Evolutionary conservation across 345 rosid genomes (phyloP), one percentile per base, ranked within the genome.

Genomic region (Camelina sativa): DNA sequence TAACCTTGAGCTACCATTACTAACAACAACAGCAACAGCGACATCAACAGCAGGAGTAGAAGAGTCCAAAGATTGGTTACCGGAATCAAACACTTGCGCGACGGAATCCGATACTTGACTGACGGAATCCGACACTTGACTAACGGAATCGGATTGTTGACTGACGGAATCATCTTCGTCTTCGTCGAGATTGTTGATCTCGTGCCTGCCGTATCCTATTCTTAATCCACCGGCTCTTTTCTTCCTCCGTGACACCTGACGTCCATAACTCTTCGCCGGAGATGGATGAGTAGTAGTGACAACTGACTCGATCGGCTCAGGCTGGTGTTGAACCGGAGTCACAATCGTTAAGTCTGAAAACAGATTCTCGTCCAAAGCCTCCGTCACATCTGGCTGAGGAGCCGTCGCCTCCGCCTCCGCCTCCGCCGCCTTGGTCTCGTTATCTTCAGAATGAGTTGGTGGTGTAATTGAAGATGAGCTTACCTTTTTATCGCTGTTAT

Each of bases 311-410:
- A 48, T 23, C 10, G 25, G 61, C 48, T 59, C 55, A 35, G 75
- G n/a, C 72, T 47, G 34, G 58, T 58, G 65, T 64, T 70, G 63
- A 41, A 78, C 68, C 3, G 86, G 85, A 57, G 57, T 55, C 71
- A 85, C 86, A 22, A 91, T 77, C 13, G 90, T 85, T 57, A 92
- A 87, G 65, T 92, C 94, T 25, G 95, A 90, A 81, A 93, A 90
- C 8, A 93, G 73, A 69, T 90, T 86, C 76, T 93, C 98, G 67
- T 93, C 97, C 46, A 92, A 85, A 63, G 98, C 84, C 76, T 76
- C 51, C 11, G 64, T 48, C 37, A 52, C 10, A 11, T 61, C 71
- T 5, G 70, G 41, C 8, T 50, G 54, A 50, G 85, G 47, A 35
- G 84, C 44, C 8, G 76, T 43, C 8, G 74, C 12, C 17, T 75